Evolutionary conservation across 2,329 filamentous ascomycete species (phyloP).

Genomic region (Dendrostoma leiphaemia): DNA sequence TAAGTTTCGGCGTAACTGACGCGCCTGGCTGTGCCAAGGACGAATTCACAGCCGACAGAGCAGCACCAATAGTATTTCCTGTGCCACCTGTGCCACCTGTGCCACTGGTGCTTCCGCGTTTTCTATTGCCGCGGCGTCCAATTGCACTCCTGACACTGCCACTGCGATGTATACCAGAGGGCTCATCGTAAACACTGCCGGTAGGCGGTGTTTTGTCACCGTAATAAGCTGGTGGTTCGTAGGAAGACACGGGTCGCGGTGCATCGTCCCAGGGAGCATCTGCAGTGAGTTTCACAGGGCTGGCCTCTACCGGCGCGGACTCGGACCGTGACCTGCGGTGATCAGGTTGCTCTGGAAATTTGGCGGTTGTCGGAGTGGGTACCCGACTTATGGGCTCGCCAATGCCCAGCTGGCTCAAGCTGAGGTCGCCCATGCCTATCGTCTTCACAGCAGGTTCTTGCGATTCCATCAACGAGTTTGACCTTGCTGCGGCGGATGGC

Average conservation of each 20-base stretch:
- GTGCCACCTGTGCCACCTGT: conserved; percentile 52
- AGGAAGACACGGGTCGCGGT: conserved; percentile 45
- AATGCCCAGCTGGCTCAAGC: conserved; percentile 84
- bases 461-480: conserved; percentile 44
- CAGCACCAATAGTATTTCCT: conserved; percentile 66
- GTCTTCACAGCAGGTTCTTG: conserved; percentile 83
- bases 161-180: conserved; percentile 57
- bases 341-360: conserved; percentile 49
- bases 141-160: conserved; percentile 66
- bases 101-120: conserved; percentile 70
- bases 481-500: conserved; percentile 38
- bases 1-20: conserved; percentile 69
- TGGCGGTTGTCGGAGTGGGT: conserved; percentile 56
- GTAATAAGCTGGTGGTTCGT: conserved; percentile 42
- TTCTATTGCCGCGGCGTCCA: conserved; percentile 52
- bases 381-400: conserved; percentile 53
- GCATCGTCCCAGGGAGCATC: conserved; percentile 38
- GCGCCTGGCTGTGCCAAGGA: conserved; percentile 65
- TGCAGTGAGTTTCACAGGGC: conserved; percentile 25
- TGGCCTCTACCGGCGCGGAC: conserved; percentile 53
- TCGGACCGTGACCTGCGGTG: conserved; percentile 49
- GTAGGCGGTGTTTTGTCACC: conserved; percentile 66
- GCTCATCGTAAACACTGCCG: conserved; percentile 64
- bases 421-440: conserved; percentile 83
- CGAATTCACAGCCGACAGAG: conserved; percentile 67